These are phyloP conservation scores for Jackrogersella minutella DNA, from an alignment of 495 filamentous ascomycete species.

Conservation along the genomic window DNA sequence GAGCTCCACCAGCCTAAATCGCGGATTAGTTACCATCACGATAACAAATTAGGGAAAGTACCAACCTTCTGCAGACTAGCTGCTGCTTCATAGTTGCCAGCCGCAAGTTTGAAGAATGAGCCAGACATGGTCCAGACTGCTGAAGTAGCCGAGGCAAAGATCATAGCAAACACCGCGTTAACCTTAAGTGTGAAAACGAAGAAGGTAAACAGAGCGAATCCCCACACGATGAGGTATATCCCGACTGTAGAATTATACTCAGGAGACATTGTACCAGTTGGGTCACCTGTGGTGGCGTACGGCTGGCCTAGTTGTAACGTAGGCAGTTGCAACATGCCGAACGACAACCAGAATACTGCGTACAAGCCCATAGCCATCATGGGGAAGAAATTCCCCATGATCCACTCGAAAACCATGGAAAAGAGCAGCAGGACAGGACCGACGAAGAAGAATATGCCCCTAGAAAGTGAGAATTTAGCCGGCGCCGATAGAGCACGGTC, in stretches of 20 bases:
- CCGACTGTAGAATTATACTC: conserved; percentile 60
- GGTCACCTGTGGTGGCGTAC: conserved; percentile 55
- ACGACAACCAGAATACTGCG: conserved; percentile 64
- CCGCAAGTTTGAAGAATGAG: conserved; percentile 60
- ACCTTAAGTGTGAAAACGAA: conserved; percentile 64
- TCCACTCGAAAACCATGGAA: conserved; percentile 60
- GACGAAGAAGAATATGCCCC: conserved; percentile 65
- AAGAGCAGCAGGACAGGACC: conserved; percentile 58
- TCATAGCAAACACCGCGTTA: conserved; percentile 61
- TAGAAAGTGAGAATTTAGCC: conserved; percentile 36
- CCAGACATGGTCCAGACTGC: conserved; percentile 58
- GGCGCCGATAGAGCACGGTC: conserved; percentile 13
- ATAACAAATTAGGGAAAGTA: too few species aligned
- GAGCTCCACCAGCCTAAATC: conserved; percentile 53
- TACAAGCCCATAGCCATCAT: conserved; percentile 68
- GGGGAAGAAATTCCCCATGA: conserved; percentile 62
- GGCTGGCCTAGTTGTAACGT: conserved; percentile 58
- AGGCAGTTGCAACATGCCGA: conserved; percentile 62
- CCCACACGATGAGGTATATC: conserved; percentile 63
- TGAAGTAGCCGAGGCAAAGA: conserved; percentile 60
- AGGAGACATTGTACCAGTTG: conserved; percentile 52
- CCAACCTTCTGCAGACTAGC: conserved; percentile 55
- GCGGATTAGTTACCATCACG: neutral
- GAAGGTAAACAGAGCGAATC: conserved; percentile 64
- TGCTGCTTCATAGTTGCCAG: conserved; percentile 55